Evolutionary conservation across 305 asterid species (phyloP), one percentile per base, ranked within the genome.

Genomic region (Solanum hybrid): DNA sequence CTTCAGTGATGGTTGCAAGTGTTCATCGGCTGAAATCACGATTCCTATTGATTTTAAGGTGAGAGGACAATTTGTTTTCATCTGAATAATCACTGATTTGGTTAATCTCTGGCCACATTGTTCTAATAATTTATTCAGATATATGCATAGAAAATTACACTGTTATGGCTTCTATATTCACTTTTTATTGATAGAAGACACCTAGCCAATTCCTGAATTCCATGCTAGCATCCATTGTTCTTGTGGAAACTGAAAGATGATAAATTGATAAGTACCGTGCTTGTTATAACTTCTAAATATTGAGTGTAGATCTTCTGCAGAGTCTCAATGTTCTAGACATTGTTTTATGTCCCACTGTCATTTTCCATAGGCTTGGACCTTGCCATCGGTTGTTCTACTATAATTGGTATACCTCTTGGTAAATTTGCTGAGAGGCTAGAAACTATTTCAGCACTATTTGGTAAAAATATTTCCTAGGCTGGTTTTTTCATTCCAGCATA

Each of bases 11-110:
- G 99, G 98, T 90, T 97, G 99, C 94, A 94, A 92, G 92, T 97
- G 98, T 90, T 86, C 94, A 10, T 91, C 78, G 69, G 90, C 92
- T 82, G 91, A 92, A 89, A 91, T 96, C 90, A 95, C 92, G 89
- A 89, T 95, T 91, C 98, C 97, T 17, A 95, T 97, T 88, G 94
- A 96, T 91, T 96, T 97, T 90, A 94, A 92, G 98, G 99, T 97
- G 89, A 91, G 92, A 88, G 6, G 11, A 60, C 9, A 2, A 10
- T 40, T 10, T 73, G 29, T 60, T 79, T 40, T 42, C 81, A 22
- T 31, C 12, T 72, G 24, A 42, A 89, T 72, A 64, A 29, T 26
- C 35, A 35, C 35, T 86, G 9, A 64, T 86, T 20, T 36, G 80
- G 71, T 78, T 81, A 56, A 84, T 31, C 31, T 51, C 87, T 51